Base-by-base conservation (phyloP, 2,329 filamentous ascomycete genomes). In the Colletotrichum magnum region DNA sequence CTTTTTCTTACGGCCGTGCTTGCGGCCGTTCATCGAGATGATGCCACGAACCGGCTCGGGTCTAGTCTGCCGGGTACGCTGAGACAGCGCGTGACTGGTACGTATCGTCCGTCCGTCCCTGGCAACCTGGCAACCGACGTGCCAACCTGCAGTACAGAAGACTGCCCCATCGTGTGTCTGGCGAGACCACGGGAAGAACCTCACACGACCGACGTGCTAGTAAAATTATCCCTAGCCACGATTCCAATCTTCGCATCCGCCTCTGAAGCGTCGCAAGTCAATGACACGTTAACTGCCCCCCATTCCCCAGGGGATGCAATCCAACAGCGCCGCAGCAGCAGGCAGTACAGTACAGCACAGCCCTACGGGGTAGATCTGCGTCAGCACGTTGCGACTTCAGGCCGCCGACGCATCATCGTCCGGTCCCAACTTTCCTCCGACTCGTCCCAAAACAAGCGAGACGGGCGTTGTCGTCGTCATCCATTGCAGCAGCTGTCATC, bases 361-460 rank as follows among this genome's bases (percentile, higher is more conserved):
- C 16, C 45, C n/a, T 60, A 45, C 57, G 47, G 28, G 36, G 15
- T 43, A 13, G 28, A 32, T 32, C 5, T 32, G 28, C 28, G 9
- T 5, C 57, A 39, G 16, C 57, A 50, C 41, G 28, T 32, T 32
- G 28, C 57, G 50, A 13, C 58, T n/a, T 18, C 26, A 24, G 13
- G 41, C 32, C 32, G 2, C 3, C 45, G n/a, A 39, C 36, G 36
- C 36, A 56, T 56, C 53, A 56, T 45, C 48, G 5, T 24, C 2
- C 21, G 47, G 47, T 43, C 58, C 28, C 32, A 60, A 60, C 47
- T 52, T 52, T 52, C 18, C 47, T 43, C 58, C 58, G 21, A 26
- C 15, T 51, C 36, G 32, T 43, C 47, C 18, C 32, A 26, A 39
- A n/a, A 24, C 2, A 32, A 32, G 6, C 28, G 6, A 32, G 28